These are phyloP conservation scores for Dentipellis sp. DNA, from an alignment of 768 basidiomycete species.

Conservation along the genomic window DNA sequence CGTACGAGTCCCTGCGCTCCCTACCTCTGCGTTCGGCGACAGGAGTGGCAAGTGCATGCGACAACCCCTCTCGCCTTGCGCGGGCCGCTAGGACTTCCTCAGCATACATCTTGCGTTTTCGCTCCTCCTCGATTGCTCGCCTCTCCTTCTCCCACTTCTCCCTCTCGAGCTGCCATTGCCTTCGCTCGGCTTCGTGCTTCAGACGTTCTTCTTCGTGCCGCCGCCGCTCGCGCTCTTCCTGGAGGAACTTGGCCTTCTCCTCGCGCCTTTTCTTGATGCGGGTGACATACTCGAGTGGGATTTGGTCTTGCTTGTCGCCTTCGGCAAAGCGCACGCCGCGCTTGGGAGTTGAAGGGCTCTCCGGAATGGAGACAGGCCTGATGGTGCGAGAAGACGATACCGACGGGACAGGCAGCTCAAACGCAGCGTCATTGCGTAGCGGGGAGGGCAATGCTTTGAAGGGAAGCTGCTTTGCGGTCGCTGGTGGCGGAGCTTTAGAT, in stretches of 20 bases:
- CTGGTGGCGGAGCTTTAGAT: constrained; percentile 6
- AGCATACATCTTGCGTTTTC: constrained; percentile 9
- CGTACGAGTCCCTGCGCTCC: constrained; percentile 7
- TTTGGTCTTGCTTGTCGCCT: constrained; percentile 49
- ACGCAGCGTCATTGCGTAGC: constrained; percentile 31
- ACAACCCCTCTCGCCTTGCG: constrained; percentile 5
- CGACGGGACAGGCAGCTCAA: constrained; percentile 6
- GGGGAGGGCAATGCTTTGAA: constrained; percentile 41
- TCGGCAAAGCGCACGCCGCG: constrained; percentile 61
- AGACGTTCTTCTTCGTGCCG: constrained; percentile 34
- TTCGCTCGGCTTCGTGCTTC: constrained; percentile 32
- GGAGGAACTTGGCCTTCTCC: constrained; percentile 56
- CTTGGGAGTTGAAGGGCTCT: constrained; percentile 8
- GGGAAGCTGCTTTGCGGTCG: constrained; percentile 14
- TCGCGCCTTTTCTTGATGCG: constrained; percentile 60
- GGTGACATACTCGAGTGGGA: constrained; percentile 55
- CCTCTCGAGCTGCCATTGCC: constrained; percentile 33
- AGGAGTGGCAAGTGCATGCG: constrained; percentile 1
- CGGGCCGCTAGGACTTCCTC: constrained; percentile 13
- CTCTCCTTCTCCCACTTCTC: constrained; percentile 35
- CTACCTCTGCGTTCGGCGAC: constrained; percentile 7
- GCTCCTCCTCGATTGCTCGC: constrained; percentile 36
- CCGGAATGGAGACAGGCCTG: not conserved
- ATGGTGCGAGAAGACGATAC: constrained; percentile 3
- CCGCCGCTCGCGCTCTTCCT: constrained; percentile 47